These are phyloP conservation scores for Candida koratica DNA, from an alignment of 805 yeast species.

Conservation along the genomic window DNA sequence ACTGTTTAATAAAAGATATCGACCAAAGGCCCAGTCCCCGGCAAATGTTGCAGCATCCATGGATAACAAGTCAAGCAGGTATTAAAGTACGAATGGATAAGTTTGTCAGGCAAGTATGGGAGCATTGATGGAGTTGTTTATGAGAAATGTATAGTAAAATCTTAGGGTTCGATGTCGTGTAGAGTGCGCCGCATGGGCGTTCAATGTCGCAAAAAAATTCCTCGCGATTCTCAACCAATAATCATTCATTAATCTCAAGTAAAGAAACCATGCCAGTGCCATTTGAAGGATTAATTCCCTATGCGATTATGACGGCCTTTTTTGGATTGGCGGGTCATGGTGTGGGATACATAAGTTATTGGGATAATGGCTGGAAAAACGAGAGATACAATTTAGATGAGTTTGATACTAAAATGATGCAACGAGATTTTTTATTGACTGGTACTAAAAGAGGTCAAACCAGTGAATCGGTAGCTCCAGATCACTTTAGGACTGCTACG, in stretches of 20 bases:
- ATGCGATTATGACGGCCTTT: slow-evolving; percentile 43
- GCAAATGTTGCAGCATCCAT: slow-evolving; percentile 90
- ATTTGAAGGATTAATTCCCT: slow-evolving; percentile 46
- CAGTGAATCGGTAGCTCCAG: slow-evolving; percentile 67
- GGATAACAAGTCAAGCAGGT: slow-evolving; percentile 76
- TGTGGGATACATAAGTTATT: slow-evolving; percentile 41
- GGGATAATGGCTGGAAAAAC: slow-evolving; percentile 49
- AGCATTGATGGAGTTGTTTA: slow-evolving; percentile 5
- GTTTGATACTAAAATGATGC: slow-evolving; percentile 50
- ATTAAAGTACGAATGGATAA: slow-evolving; percentile 80
- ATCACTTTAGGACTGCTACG: slow-evolving; percentile 59
- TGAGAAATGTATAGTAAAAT: neutral
- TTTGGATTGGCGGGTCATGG: slow-evolving; percentile 46
- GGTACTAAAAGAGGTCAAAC: slow-evolving; percentile 69
- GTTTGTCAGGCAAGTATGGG: slow-evolving; percentile 77
- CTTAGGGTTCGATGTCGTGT: too few relatives aligned
- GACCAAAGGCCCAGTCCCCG: slow-evolving; percentile 84
- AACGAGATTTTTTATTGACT: slow-evolving; percentile 73
- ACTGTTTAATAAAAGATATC: slow-evolving; percentile 77
- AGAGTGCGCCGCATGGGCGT: too few relatives aligned
- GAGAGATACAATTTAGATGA: slow-evolving; percentile 42
- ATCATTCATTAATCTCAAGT: slow-evolving; percentile 14
- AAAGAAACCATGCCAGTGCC: slow-evolving; percentile 40
- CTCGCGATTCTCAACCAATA: too few relatives aligned
- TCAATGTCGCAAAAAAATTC: too few relatives aligned